These are phyloP conservation scores for Aegilops bicornis DNA, from an alignment of 176 grass and related monocot species.

Conservation along the genomic window DNA sequence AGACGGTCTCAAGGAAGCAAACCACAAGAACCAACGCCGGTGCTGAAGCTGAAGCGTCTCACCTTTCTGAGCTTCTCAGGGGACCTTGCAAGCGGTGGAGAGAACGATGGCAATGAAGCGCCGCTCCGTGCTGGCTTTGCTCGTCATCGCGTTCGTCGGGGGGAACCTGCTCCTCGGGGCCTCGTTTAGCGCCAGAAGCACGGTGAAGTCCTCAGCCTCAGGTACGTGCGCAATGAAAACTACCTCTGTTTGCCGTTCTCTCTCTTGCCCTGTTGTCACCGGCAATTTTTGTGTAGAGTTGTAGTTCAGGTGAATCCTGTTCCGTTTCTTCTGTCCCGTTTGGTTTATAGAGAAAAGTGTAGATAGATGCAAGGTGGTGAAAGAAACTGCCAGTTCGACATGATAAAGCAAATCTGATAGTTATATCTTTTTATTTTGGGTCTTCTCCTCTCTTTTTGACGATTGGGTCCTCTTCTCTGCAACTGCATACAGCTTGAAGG, in stretches of 20 bases:
- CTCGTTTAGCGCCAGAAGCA: neutral
- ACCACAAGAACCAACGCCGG: neutral
- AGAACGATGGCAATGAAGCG: slow-evolving; percentile 3
- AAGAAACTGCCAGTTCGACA: neutral
- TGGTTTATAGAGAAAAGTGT: neutral
- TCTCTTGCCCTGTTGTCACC: neutral
- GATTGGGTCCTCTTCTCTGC: neutral
- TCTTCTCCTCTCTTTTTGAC: neutral
- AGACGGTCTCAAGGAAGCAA: slow-evolving; percentile 2
- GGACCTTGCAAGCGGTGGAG: neutral
- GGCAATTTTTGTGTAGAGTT: neutral
- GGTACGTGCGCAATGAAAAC: slow-evolving; percentile 5
- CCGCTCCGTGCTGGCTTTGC: neutral
- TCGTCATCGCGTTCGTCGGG: slow-evolving; percentile 14
- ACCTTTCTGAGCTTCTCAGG: neutral
- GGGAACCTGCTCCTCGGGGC: slow-evolving; percentile 7
- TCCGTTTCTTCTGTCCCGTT: neutral
- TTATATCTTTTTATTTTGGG: neutral
- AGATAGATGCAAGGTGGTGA: neutral
- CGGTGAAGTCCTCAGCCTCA: neutral
- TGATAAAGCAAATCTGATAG: neutral
- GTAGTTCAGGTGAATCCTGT: neutral
- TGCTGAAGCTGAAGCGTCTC: neutral
- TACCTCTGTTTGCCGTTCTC: neutral
- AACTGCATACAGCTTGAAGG: neutral